Base-by-base conservation (phyloP, 306 rosid genomes). In the Cicer bijugum region DNA sequence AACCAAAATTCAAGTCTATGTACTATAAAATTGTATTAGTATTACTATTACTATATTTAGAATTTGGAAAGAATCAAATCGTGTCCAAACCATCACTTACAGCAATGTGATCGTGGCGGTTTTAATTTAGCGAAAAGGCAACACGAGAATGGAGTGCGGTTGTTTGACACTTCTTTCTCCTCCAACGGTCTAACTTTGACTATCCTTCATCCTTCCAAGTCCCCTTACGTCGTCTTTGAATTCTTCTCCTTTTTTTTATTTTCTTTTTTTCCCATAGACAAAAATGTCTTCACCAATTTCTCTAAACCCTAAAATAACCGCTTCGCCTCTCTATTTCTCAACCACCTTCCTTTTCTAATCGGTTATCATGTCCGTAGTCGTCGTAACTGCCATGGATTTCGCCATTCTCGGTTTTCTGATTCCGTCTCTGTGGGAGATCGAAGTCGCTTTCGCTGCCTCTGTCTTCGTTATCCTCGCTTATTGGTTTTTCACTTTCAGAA, bases 351-450 rank as follows among this genome's bases (percentile, higher is more conserved):
- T 8, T 60, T 3, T 40, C 55, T 84, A 61, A 78, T 69, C 80
- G 11, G 19, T 64, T 68, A 51, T 50, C 35, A 53, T 76, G 57
- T 44, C 50, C 63, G 17, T 69, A 61, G 39, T 44, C 33, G 42
- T 33, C 46, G 50, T 43, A 12, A 50, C 17, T 37, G 52, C 72
- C 9, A 75, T 81, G 84, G 92, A 88, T 65, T 69, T 78, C 53
- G 42, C 92, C 72, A 72, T 87, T 59, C 77, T 89, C 75, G 88
- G 74, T 58, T 82, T 85, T 70, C 83, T 94, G 3, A 19, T 94
- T 37, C 99, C 99, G 0, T 88, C 99, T 11, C 75, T 81, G 39
- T 86, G 94, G 92, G 97, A 94, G 91, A 89, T 91, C 87, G 45
- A 94, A 85, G 94, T 94, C 59, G 51, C 97, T 0, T 68, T 89